Evolutionary conservation across 2,329 filamentous ascomycete genomes (phyloP).

Genomic region (Beauveria australis): DNA sequence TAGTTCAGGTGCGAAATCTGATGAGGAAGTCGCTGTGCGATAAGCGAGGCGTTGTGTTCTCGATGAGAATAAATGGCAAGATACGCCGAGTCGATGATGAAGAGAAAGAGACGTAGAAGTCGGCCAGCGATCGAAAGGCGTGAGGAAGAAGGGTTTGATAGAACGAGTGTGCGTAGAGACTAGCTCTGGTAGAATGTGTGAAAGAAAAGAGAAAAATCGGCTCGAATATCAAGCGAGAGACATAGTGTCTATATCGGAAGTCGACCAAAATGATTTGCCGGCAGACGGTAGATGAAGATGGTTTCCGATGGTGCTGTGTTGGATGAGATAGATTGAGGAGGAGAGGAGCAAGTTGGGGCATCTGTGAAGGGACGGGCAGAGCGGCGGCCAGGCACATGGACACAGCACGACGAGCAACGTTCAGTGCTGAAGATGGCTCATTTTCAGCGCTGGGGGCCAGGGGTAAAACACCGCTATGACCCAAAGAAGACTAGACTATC

Average conservation of each 20-base stretch:
- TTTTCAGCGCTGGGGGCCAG: conserved; percentile 1
- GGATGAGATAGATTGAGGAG: neutral
- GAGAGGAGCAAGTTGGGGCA: neutral
- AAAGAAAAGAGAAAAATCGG: conserved; percentile 18
- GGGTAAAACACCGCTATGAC: neutral
- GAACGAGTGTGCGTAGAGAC: conserved; percentile 40
- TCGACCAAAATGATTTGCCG: neutral
- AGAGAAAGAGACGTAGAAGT: neutral
- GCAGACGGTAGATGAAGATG: neutral
- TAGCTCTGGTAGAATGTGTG: conserved; percentile 30
- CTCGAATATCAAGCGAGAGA: conserved; percentile 23
- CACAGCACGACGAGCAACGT: neutral
- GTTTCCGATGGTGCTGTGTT: neutral
- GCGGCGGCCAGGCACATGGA: neutral
- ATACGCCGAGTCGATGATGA: neutral
- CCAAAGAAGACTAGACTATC: neutral
- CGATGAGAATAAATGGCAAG: neutral
- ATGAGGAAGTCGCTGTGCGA: too few species aligned
- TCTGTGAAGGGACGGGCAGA: neutral
- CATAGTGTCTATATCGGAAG: conserved; percentile 21
- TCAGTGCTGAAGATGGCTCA: neutral
- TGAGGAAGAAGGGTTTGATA: conserved; percentile 14
- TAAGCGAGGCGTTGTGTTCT: too few species aligned
- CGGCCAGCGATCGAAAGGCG: conserved; percentile 15
- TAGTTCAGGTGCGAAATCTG: too few species aligned